Evolutionary conservation across 2,329 filamentous ascomycete genomes (phyloP).

Genomic region (Botryosphaeria dothidea): DNA sequence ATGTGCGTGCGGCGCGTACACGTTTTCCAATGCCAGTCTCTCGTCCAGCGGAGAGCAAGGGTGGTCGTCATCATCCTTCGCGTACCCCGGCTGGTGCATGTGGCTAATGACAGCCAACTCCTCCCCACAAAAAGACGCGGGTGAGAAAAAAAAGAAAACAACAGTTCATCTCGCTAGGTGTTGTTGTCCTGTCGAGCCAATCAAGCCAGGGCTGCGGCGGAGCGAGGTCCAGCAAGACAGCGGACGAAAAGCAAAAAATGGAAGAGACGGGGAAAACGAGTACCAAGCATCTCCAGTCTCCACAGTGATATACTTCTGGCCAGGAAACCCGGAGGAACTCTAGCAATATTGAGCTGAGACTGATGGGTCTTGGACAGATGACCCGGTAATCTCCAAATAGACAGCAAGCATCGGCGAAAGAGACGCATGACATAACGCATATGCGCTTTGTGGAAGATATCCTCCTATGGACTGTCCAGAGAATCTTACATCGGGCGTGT

Average conservation of each 20-base stretch:
- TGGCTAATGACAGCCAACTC: neutral
- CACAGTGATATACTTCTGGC: neutral
- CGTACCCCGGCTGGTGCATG: conserved; percentile 1
- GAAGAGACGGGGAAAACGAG: too few relatives aligned
- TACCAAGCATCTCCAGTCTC: too few relatives aligned
- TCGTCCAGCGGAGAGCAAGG: neutral
- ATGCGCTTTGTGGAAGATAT: neutral
- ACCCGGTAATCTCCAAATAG: neutral
- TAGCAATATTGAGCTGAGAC: neutral
- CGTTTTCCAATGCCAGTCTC: neutral
- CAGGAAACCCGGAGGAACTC: neutral
- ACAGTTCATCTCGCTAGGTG: neutral
- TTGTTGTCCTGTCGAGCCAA: neutral
- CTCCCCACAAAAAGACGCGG: conserved; percentile 1
- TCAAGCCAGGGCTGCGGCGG: neutral
- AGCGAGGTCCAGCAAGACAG: neutral
- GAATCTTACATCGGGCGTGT: neutral
- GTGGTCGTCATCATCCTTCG: conserved; percentile 11
- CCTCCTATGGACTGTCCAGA: neutral
- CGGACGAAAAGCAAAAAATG: neutral
- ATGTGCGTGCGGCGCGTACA: neutral
- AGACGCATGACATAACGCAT: neutral
- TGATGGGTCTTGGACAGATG: neutral
- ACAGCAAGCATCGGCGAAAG: neutral
- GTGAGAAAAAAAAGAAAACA: neutral